phyloP scores from a whole-genome alignment of 371 early-diverging fungal genomes.

The Parasitella parasitica region DNA sequence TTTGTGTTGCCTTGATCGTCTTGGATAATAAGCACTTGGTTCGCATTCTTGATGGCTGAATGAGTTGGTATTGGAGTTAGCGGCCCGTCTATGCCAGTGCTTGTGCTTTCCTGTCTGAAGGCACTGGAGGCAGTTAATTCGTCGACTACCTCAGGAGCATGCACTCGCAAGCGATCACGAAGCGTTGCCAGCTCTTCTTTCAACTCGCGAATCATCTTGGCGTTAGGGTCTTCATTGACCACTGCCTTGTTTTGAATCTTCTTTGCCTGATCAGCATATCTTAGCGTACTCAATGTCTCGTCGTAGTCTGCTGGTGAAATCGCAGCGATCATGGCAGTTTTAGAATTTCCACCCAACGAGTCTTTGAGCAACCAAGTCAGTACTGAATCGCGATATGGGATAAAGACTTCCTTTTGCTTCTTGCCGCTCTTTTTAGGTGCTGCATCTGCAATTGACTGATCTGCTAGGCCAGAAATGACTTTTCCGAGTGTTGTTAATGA shows the following conservation, averaged over 20 bases:
- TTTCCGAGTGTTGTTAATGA: conserved; percentile 96
- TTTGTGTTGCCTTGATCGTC: conserved; percentile 49
- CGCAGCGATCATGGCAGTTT: conserved; percentile 92
- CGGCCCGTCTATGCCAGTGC: neutral
- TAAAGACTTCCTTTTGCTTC: conserved; percentile 60
- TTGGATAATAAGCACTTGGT: conserved; percentile 12
- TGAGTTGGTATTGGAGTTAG: conserved; percentile 7
- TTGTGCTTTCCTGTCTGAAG: neutral
- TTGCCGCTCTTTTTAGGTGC: conserved; percentile 33
- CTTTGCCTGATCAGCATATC: conserved; percentile 95
- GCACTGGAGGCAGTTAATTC: conserved; percentile 13
- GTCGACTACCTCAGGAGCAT: conserved; percentile 59
- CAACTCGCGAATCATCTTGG: conserved; percentile 80
- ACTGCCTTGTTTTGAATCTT: conserved; percentile 89
- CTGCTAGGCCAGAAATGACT: conserved; percentile 95
- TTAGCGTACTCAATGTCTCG: conserved; percentile 92
- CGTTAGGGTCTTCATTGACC: conserved; percentile 91
- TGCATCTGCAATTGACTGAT: conserved; percentile 53
- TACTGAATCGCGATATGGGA: conserved; percentile 91
- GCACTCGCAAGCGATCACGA: conserved; percentile 60
- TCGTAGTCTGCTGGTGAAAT: conserved; percentile 81
- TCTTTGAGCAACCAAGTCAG: conserved; percentile 95
- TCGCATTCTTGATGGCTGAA: conserved; percentile 24
- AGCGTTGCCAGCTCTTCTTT: conserved; percentile 80
- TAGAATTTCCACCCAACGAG: conserved; percentile 91